Conservation (phyloP, 768 basidiomycete genomes). For the Paxillus rubicundulus region DNA sequence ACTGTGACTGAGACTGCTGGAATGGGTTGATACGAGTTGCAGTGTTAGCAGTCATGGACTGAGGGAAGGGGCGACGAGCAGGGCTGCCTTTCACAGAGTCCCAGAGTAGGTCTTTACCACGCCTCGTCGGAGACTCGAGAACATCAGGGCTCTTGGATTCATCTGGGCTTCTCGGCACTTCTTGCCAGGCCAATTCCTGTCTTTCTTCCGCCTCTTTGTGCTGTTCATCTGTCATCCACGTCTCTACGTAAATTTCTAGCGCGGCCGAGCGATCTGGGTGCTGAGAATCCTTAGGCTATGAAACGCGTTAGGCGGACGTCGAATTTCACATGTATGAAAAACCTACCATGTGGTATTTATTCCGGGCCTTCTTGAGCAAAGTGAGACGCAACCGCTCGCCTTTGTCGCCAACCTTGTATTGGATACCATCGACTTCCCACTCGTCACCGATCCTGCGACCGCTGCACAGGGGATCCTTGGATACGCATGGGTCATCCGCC, state of each 20-base stretch:
- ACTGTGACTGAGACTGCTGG: constrained; percentile 28
- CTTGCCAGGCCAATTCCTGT: constrained; percentile 68
- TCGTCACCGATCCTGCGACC: constrained; percentile 66
- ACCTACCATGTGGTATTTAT: constrained; percentile 71
- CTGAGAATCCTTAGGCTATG: constrained; percentile 71
- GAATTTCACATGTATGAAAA: neutral
- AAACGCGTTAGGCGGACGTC: constrained; percentile 7
- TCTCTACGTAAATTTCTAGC: constrained; percentile 72
- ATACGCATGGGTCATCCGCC: constrained; percentile 46
- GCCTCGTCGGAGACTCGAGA: constrained; percentile 35
- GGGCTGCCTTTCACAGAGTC: constrained; percentile 49
- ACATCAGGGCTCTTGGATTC: constrained; percentile 45
- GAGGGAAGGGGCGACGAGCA: constrained; percentile 42
- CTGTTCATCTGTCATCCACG: constrained; percentile 76
- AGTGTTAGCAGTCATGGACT: constrained; percentile 44
- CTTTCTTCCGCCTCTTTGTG: constrained; percentile 61
- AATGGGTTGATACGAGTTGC: constrained; percentile 54
- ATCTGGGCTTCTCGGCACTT: constrained; percentile 40
- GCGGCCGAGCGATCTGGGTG: constrained; percentile 71
- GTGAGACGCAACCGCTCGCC: constrained; percentile 68
- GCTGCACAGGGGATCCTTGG: constrained; percentile 50
- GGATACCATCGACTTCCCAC: constrained; percentile 71
- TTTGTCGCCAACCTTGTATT: constrained; percentile 68
- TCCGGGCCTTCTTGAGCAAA: constrained; percentile 68
- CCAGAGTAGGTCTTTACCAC: constrained; percentile 74